Base-by-base conservation (phyloP, 2,329 filamentous ascomycete genomes). In the Cercospora berteroae region DNA sequence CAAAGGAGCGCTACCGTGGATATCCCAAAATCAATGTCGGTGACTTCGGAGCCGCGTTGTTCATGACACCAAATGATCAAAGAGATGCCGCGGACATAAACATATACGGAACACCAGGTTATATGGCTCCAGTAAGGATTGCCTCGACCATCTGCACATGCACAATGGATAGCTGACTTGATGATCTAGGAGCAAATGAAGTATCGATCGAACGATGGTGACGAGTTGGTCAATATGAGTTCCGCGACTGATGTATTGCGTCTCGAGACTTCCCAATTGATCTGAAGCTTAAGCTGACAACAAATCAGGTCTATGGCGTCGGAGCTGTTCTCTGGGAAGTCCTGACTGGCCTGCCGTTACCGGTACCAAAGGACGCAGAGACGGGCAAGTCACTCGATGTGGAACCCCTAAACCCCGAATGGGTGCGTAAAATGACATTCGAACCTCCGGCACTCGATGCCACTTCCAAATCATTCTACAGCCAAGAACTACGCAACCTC, bases 21-120 rank as follows among this genome's bases (percentile, higher is more conserved):
- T 67, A 59, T 33, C 65, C 65, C 5, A 27, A 59, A 20, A 13
- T 55, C 16, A 67, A 67, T 36, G 25, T 63, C 8, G 65, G 60
- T 7, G 65, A 67, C 25, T 67, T 67, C 42, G 65, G 65, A 25
- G 7, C 52, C 12, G 52, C 65, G 23, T 3, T 52, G 13, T 18
- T 63, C 5, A 20, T 57, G 5, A 2, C 13, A 39, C 59, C 36
- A 48, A n/a, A 25, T 20, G 59, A 61, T 5, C n/a, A 3, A n/a
- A 42, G 59, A 33, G 23, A 6, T 20, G 36, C 42, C 23, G 25
- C 31, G 16, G 42, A 62, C 18, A 31, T 62, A 27, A 1, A 3
- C 10, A 44, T 52, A 18, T 20, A 33, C 2, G 42, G 60, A 12
- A 62, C 60, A 13, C 23, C 42, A 20, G 60, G 44, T 16, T 31